Base-by-base conservation (phyloP, 169 alveolate genomes). In the Eimeria praecox region DNA sequence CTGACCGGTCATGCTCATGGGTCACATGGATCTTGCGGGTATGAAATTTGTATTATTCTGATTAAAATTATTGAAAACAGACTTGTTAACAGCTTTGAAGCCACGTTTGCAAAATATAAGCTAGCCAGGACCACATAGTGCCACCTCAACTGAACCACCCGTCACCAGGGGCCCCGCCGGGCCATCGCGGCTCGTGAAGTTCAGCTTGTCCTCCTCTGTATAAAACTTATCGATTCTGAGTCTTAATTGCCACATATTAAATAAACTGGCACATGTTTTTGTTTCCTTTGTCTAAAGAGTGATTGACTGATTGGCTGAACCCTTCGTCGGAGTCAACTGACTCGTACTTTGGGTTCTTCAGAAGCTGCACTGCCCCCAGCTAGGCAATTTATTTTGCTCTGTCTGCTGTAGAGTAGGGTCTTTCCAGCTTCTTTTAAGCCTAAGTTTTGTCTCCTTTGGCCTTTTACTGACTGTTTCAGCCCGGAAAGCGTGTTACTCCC, bases 111-210 rank as follows among this genome's bases (percentile, higher is more conserved):
- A 64, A 5, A 38, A n/a, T 16, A 22, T 49, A 12, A 49, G n/a
- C n/a, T 9, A 9, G 69, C 8, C 40, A 27, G 75, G 75, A 38
- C n/a, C 35, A 73, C 85, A 9, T 73, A 9, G 52, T 54, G 35
- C 85, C 85, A 73, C 56, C 85, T 22, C 54, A 73, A 16, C 24
- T n/a, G 85, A 35, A 73, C 54, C 56, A 71, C 46, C n/a, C 85
- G 18, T 1, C 85, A 0, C 54, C 54, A n/a, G 30, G 52, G 46
- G 2, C 30, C 52, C 85, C 54, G 20, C n/a, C 38, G 85, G 85
- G 46, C 85, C 54, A 42, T 18, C 8, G 35, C 18, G 35, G 56
- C 18, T 38, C 35, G 12, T 33, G 56, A 73, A 0, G 56, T 38
- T 20, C 56, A 35, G 24, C 20, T 38, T 73, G 24, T 10, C 52